A percentile compares a stretch with the other conserved stretches of the same genome.
These are phyloP conservation scores for Coffea eugenioides DNA, from an alignment of 257 asterid species.

Conservation along the genomic window DNA sequence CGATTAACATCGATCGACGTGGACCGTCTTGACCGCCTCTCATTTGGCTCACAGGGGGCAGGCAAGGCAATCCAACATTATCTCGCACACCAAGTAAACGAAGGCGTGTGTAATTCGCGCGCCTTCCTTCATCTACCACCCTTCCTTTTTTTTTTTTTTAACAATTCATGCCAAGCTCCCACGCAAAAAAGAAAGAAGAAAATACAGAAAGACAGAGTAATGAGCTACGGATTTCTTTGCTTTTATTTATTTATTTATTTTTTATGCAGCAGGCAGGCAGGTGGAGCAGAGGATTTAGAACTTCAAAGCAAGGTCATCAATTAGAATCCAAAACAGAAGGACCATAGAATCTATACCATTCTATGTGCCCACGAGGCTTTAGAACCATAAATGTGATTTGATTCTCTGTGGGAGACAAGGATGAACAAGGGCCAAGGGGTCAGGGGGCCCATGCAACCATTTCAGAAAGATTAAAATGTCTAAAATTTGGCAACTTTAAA, in stretches of 20 bases:
- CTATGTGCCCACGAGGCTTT: constrained; percentile 13
- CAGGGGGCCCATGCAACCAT: background rate
- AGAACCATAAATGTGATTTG: constrained; percentile 10
- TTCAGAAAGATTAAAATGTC: no score
- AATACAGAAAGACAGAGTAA: background rate
- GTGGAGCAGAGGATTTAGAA: constrained; percentile 1
- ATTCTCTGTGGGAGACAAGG: constrained; percentile 7
- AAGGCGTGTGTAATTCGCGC: background rate
- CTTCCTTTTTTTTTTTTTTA: background rate
- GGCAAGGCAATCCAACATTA: background rate
- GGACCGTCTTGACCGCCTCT: background rate
- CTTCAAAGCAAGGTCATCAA: background rate
- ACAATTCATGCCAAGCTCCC: background rate
- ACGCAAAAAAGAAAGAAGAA: background rate
- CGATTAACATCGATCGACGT: background rate
- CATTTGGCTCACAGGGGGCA: background rate
- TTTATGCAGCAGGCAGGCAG: background rate
- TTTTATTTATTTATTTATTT: no score
- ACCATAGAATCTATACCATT: constrained; percentile 16
- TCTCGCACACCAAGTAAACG: background rate
- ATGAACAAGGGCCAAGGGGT: background rate
- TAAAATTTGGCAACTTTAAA: no score
- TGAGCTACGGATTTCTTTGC: background rate
- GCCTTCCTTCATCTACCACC: background rate
- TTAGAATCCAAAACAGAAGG: background rate